These are phyloP conservation scores for Mortierella antarctica DNA, from an alignment of 192 early-diverging fungal species.

Conservation along the genomic window DNA sequence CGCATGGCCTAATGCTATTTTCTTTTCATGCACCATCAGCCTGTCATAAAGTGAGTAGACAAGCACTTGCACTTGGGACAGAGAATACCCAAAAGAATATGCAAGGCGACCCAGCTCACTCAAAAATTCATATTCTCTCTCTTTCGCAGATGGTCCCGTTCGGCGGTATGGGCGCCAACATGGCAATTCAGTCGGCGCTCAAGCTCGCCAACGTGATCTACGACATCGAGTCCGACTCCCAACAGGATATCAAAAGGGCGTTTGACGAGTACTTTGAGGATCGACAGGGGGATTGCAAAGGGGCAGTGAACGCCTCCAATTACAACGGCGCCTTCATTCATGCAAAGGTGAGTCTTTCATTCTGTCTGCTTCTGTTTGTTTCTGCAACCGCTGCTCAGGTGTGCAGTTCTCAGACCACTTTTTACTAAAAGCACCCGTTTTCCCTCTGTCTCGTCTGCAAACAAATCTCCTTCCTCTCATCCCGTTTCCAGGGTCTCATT, in stretches of 20 bases:
- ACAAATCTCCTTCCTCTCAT: not conserved
- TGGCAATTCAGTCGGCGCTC: slow-evolving; percentile 14
- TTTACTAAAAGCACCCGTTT: too few relatives aligned
- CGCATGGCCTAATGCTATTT: not conserved
- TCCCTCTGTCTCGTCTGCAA: not conserved
- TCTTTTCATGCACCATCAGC: not conserved
- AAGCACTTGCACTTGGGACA: too few relatives aligned
- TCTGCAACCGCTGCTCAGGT: not conserved
- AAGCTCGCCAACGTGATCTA: slow-evolving; percentile 13
- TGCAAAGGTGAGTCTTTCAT: slow-evolving; percentile 3
- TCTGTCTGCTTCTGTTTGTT: not conserved
- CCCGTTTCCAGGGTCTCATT: not conserved
- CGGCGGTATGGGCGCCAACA: slow-evolving; percentile 9
- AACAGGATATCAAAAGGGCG: slow-evolving; percentile 2
- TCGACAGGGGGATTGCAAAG: not conserved
- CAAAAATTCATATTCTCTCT: not conserved
- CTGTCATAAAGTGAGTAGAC: slow-evolving; percentile 5
- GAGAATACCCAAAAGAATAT: not conserved
- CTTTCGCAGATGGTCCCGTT: slow-evolving; percentile 14
- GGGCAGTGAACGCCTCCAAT: slow-evolving; percentile 2
- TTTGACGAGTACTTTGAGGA: slow-evolving; percentile 9
- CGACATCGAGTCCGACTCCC: slow-evolving; percentile 9
- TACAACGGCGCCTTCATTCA: slow-evolving; percentile 10
- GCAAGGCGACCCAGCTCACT: not conserved
- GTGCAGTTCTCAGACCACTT: too few relatives aligned